These are phyloP conservation scores for Ophiostoma sp. DNA, from an alignment of 2,329 filamentous ascomycete genomes.

Conservation along the genomic window DNA sequence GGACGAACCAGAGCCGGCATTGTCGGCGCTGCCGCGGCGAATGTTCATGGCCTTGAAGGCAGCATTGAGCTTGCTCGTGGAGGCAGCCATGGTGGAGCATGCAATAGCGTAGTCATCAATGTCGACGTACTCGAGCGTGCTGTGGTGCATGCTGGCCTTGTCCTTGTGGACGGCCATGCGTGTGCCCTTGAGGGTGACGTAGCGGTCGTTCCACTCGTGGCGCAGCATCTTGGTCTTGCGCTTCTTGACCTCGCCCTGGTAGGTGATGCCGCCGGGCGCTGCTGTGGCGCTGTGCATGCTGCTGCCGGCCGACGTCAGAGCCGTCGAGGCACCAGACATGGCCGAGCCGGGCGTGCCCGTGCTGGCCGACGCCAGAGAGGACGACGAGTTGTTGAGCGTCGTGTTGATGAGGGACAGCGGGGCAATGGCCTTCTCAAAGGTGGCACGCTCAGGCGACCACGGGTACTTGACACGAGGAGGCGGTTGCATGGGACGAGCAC, in stretches of 20 bases:
- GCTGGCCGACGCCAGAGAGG: constrained; percentile 28
- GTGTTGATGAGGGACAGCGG: constrained; percentile 31
- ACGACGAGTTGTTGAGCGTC: constrained; percentile 25
- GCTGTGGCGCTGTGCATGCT: constrained; percentile 36
- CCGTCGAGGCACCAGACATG: constrained; percentile 30
- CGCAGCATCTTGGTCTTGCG: constrained; percentile 85
- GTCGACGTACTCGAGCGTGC: constrained; percentile 75
- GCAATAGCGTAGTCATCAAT: constrained; percentile 87
- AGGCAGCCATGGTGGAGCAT: constrained; percentile 73
- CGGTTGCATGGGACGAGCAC: constrained; percentile 46
- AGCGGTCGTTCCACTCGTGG: constrained; percentile 91
- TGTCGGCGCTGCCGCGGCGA: constrained; percentile 53
- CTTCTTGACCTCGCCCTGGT: constrained; percentile 91
- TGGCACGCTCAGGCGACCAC: constrained; percentile 52
- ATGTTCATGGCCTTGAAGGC: constrained; percentile 81
- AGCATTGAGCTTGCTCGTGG: constrained; percentile 77
- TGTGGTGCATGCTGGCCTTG: constrained; percentile 45
- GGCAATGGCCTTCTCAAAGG: constrained; percentile 49
- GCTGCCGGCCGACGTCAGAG: constrained; percentile 25
- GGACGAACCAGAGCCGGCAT: constrained; percentile 33
- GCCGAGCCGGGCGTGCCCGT: constrained; percentile 30
- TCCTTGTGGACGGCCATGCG: constrained; percentile 75
- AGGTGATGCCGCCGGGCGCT: constrained; percentile 57
- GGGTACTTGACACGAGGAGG: constrained; percentile 58
- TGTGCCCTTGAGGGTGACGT: constrained; percentile 80